A percentile compares a stretch with the other conserved stretches of the same genome.
Conservation (phyloP, 2,329 filamentous ascomycete genomes). For the Pseudomassariella vexata region DNA sequence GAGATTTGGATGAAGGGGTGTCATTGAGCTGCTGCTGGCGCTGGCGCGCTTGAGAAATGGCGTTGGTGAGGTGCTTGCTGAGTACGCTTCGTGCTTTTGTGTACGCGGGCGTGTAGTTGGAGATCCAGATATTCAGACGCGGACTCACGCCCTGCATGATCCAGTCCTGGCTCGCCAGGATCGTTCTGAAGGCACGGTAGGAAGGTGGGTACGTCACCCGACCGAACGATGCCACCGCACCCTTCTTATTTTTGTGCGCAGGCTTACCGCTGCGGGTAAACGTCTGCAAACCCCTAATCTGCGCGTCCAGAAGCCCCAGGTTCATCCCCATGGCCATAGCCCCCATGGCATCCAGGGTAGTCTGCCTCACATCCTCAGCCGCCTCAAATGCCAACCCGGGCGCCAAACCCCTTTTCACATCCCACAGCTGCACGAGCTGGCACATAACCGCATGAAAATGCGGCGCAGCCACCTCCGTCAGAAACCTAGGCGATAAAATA, state of each 20-base stretch:
- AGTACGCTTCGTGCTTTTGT: neutral
- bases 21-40: neutral
- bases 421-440: neutral
- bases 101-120: neutral
- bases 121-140: neutral
- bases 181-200: neutral
- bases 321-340: neutral
- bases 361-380: constrained; percentile 1
- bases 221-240: too few relatives aligned
- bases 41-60: neutral
- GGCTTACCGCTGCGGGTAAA: too few relatives aligned
- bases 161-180: neutral
- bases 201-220: too few relatives aligned
- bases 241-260: too few relatives aligned
- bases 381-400: neutral
- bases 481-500: neutral
- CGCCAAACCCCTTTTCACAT: neutral
- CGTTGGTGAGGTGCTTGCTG: neutral
- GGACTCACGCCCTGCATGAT: neutral
- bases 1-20: too few relatives aligned
- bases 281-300: too few relatives aligned
- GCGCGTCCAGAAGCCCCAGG: neutral
- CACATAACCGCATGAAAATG: neutral
- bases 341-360: neutral
- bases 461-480: neutral